Percentiles rank a stretch among this genome's conserved stretches.
These are phyloP conservation scores for Pleurotus tuber-regium DNA, from an alignment of 768 basidiomycete species.

Conservation along the genomic window DNA sequence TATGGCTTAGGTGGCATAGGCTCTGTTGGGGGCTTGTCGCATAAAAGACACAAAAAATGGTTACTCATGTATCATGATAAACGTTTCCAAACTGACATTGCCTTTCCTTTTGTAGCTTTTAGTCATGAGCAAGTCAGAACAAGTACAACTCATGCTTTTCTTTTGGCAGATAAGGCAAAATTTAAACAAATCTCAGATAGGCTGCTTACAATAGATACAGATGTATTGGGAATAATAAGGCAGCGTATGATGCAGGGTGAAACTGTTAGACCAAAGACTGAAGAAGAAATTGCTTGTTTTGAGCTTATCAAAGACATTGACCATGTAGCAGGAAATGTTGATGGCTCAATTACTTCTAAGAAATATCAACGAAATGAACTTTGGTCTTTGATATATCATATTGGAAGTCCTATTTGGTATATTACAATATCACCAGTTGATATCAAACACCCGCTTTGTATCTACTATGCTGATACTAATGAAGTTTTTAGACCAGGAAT, in stretches of 20 bases:
- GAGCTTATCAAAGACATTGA: no score
- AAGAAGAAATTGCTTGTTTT: conserved; percentile 33
- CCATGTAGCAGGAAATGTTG: conserved; percentile 27
- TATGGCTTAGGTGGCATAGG: conserved; percentile 33
- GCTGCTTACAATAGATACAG: conserved; percentile 20
- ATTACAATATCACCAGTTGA: conserved; percentile 32
- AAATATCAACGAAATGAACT: conserved; percentile 25
- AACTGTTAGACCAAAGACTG: conserved; percentile 21
- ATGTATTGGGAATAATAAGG: conserved; percentile 17
- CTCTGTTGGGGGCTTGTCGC: conserved; percentile 13
- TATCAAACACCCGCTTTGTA: conserved; percentile 25
- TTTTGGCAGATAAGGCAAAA: conserved; percentile 21
- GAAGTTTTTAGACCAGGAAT: conserved; percentile 16
- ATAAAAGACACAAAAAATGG: conserved; percentile 19
- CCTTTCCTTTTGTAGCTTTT: conserved; percentile 36
- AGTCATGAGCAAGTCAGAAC: conserved; percentile 36
- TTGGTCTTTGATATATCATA: no score
- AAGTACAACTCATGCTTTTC: conserved; percentile 22
- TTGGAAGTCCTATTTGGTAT: no score
- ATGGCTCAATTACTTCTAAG: conserved; percentile 25
- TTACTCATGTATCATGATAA: no score
- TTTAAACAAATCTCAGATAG: conserved; percentile 23
- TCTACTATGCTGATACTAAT: conserved; percentile 29
- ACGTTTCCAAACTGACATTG: no score
- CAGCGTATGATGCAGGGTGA: conserved; percentile 23